These are phyloP conservation scores for Polygonum maritimum DNA, from an alignment of 148 eudicot genomes.

Conservation along the genomic window DNA sequence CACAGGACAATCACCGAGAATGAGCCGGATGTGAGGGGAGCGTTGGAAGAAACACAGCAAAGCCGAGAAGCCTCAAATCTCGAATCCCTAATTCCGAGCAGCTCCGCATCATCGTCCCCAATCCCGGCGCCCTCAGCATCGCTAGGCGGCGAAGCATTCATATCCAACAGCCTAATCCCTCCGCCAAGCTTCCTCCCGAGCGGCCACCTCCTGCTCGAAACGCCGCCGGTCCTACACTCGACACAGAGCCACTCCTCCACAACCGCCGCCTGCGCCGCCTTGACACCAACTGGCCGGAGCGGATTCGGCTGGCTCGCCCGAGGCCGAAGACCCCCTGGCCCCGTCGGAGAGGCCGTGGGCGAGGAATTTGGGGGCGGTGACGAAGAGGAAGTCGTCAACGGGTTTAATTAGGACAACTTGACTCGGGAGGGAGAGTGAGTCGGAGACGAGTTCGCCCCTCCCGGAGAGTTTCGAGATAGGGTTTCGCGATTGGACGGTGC, in stretches of 20 bases:
- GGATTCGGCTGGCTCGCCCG: no score
- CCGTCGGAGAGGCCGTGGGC: no score
- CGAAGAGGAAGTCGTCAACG: no score
- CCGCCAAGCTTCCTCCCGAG: constrained; percentile 21
- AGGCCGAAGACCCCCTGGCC: no score
- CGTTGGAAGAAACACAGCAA: constrained; percentile 9
- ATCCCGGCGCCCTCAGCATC: constrained; percentile 21
- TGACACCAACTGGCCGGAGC: constrained; percentile 18
- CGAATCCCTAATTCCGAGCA: constrained; percentile 5
- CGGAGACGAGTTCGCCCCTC: no score
- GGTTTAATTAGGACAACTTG: no score
- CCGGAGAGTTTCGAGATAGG: no score
- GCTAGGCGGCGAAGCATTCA: constrained; percentile 35
- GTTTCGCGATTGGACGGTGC: no score
- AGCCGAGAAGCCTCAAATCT: constrained; percentile 21
- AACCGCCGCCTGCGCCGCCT: constrained; percentile 12
- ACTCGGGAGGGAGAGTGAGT: no score
- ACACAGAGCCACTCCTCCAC: constrained; percentile 44
- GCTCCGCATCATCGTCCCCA: constrained; percentile 3
- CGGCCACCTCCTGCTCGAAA: constrained; percentile 32
- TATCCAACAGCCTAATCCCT: constrained; percentile 24
- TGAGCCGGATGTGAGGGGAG: constrained; percentile 1
- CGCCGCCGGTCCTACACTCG: constrained; percentile 19
- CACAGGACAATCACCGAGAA: constrained; percentile 7
- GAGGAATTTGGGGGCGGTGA: no score